Base-by-base conservation (phyloP, 148 eudicot genomes). In the Selenicereus undatus region DNA sequence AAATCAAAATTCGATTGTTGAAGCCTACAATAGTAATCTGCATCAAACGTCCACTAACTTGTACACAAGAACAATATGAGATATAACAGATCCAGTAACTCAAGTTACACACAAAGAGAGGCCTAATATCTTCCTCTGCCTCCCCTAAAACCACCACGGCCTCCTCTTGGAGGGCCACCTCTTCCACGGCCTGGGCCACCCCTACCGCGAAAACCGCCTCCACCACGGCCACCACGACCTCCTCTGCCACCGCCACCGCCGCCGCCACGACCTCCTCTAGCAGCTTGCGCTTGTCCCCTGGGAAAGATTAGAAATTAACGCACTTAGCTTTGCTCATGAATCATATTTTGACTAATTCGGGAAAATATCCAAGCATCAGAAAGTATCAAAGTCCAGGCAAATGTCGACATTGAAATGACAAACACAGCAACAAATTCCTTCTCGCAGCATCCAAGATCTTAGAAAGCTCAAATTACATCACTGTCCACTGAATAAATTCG, bases 231-330 rank as follows among this genome's bases (percentile, higher is more conserved):
- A 68, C 92, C 92, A 71, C 93, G 85, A 76, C 69, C 85, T 83
- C 93, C 88, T 50, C 88, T 66, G 4, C 90, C 82, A 20, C 86
- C 84, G 4, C 90, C 82, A 20, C 86, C 84, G 60, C 87, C 88
- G 17, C 97, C 91, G 72, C 93, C 78, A 48, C 90, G 86, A 69
- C 95, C 91, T 36, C 92, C 92, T 82, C 93, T 84, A 80, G 54
- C 84, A 84, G 81, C 83, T 79, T 78, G 82, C 35, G 81, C 70
- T 21, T 74, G 81, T 54, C 93, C 94, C 91, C 92, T 91, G 85
- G 51, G 75, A 54, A 74, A 60, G 68, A 32, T 64, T 56, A 30
- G 18, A 27, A 3, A 11, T 20, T 27, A 71, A 39, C 7, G 43
- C 18, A 29, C 76, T 73, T 75, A 83, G 85, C 81, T 73, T 76